Evolutionary conservation across 2,329 filamentous ascomycete species (phyloP), one percentile per base, ranked within the genome.

Genomic region (Ophiostoma triangulosporum): DNA sequence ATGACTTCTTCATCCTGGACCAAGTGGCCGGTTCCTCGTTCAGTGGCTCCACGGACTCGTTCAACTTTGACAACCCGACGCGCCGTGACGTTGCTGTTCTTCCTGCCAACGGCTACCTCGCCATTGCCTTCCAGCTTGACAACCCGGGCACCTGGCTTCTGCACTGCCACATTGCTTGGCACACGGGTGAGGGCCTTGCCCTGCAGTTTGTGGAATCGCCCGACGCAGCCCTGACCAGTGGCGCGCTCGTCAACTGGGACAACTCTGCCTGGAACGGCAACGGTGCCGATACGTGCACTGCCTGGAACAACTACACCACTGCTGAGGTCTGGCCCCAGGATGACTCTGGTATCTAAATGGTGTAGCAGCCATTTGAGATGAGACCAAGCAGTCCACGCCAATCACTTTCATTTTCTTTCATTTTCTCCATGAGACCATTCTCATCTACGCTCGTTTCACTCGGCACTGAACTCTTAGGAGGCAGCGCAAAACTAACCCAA

Each of bases 151-250:
- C 66, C 15, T 73, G 70, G 70, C 58, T 70, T 48, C 62, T 72
- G 59, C 70, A 73, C 57, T 73, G 70, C 61, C 70, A 73, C 59
- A 72, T 73, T 59, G 69, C 69, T 20, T 73, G 68, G 72, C 74
- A 77, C 60, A 64, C 72, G 11, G 63, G 62, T 31, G 66, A 69
- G 56, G 73, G 72, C 45, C 66, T 77, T 4, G 71, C 68, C 3
- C 61, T 76, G 33, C 74, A 77, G 61, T 76, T 77, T 58, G 56
- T 77, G 11, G 76, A 62, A 56, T 54, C 56, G n/a, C 52, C 58
- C 8, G 29, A 31, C 15, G 17, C n/a, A n/a, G 12, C 22, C 11
- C 26, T 33, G 38, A 43, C 38, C 1, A 43, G 38, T 43, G 38
- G 38, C 24, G 38, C 38, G 14, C 38, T 43, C 20, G 38, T 43